Conservation (phyloP, 306 rosid species). For the Vigna reflexopilosa region DNA sequence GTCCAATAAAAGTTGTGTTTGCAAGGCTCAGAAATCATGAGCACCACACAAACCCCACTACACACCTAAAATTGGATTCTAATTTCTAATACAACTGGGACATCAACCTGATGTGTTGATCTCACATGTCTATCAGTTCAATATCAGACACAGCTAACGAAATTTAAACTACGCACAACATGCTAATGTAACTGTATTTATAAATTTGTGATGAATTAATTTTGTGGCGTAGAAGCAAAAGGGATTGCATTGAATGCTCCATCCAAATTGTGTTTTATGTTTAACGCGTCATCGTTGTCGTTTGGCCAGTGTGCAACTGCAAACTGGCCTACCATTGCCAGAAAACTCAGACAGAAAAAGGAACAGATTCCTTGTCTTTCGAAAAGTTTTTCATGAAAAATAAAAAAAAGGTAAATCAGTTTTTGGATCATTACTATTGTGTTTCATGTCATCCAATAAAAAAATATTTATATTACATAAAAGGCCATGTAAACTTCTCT, state of each 20-base stretch:
- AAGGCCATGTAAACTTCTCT: no score
- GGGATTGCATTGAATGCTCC: conserved; percentile 30
- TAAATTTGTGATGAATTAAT: background rate
- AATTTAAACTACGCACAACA: background rate
- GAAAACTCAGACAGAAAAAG: background rate
- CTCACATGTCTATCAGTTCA: conserved; percentile 21
- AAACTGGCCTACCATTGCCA: conserved; percentile 14
- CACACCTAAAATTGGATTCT: background rate
- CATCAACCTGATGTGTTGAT: conserved; percentile 29
- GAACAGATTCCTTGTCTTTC: background rate
- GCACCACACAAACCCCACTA: conserved; percentile 18
- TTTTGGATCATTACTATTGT: background rate
- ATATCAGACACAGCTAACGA: background rate
- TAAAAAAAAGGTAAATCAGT: conserved; percentile 9
- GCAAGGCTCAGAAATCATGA: conserved; percentile 6
- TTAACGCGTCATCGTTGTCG: conserved; percentile 12
- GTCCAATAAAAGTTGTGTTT: no score
- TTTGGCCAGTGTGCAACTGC: conserved; percentile 12
- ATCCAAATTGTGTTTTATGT: conserved; percentile 25
- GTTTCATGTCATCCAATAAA: no score
- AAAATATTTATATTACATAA: no score
- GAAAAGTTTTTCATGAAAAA: background rate
- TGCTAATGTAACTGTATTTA: no score
- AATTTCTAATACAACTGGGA: conserved; percentile 19
- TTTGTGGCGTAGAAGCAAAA: background rate